Evolutionary conservation across 441 rosid species (phyloP), one percentile per base, ranked within the genome.

Genomic region (Eruca vesicaria): DNA sequence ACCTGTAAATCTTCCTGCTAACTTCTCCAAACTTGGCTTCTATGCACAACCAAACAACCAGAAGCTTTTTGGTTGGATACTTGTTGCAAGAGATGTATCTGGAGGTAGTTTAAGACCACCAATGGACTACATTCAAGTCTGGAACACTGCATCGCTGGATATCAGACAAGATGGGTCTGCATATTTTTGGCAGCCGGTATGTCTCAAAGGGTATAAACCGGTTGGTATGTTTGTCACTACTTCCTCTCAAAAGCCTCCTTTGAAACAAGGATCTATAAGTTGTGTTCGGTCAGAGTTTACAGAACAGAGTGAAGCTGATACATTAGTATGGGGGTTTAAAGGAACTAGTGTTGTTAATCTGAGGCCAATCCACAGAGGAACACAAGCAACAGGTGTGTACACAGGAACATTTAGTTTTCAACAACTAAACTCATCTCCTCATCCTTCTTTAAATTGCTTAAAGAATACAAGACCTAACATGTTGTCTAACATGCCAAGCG

Each of bases 231-330:
- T 83, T 9, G 71, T 92, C 63, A 89, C 91, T 10, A 83, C 69
- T 57, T 81, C 89, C 0, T 73, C 90, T 3, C 67, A 26, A 20
- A 92, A 91, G 82, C 97, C 97, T 1, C 66, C 93, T 12, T 57
- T 69, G 4, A 84, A 82, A 58, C 86, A 88, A 80, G 84, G 87
- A 0, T 84, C 84, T 61, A 61, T 84, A 59, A 82, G 86, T 7
- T 94, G 98, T 35, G 92, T 94, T 28, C 78, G 89, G 18, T 84
- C 91, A 0, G 94, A 90, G 69, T 77, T 92, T 9, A 85, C 97
- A 0, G 97, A 92, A n/a, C 80, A 82, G 28, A 81, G 81, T 6
- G 87, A 90, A 80, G 69, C 43, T 0, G 87, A 88, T 35, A 9
- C 76, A 1, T 84, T 81, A 87, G 82, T 87, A 0, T 94, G 97